Evolutionary conservation across 768 basidiomycete species (phyloP).

Genomic region (Coprinellus micaceus): DNA sequence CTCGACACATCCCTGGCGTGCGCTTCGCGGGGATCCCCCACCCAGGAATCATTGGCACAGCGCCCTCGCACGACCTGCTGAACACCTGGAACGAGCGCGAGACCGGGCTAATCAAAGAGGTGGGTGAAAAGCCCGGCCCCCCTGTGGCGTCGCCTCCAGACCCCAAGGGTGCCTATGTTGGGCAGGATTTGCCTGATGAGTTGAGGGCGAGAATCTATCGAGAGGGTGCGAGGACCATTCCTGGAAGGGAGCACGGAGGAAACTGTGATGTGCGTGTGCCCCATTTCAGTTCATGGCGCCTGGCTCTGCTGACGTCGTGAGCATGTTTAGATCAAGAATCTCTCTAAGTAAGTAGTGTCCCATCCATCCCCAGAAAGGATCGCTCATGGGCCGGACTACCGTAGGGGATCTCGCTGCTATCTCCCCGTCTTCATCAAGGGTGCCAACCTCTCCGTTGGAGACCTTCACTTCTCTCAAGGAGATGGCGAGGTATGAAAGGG

Average conservation of each 20-base stretch:
- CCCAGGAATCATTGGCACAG: constrained; percentile 74
- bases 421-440: constrained; percentile 76
- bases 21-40: constrained; percentile 76
- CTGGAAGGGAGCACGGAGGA: constrained; percentile 77
- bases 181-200: constrained; percentile 52
- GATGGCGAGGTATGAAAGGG: too few species aligned
- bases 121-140: constrained; percentile 45
- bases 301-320: too few species aligned
- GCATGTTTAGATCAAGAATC: constrained; percentile 69
- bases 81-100: constrained; percentile 76
- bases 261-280: constrained; percentile 67
- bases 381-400: not conserved
- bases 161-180: constrained; percentile 59
- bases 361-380: not conserved
- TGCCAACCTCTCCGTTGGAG: constrained; percentile 74
- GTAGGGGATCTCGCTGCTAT: constrained; percentile 69
- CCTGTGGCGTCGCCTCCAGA: constrained; percentile 67
- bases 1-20: constrained; percentile 75
- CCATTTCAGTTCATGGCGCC: too few species aligned
- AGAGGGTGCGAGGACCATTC: constrained; percentile 73
- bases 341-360: constrained; percentile 46
- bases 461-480: constrained; percentile 77
- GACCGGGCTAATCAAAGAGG: constrained; percentile 53
- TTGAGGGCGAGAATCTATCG: constrained; percentile 49
- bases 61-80: constrained; percentile 69